Evolutionary conservation across 352 stramenopile species (phyloP).

Genomic region (Globisporangium lucens): DNA sequence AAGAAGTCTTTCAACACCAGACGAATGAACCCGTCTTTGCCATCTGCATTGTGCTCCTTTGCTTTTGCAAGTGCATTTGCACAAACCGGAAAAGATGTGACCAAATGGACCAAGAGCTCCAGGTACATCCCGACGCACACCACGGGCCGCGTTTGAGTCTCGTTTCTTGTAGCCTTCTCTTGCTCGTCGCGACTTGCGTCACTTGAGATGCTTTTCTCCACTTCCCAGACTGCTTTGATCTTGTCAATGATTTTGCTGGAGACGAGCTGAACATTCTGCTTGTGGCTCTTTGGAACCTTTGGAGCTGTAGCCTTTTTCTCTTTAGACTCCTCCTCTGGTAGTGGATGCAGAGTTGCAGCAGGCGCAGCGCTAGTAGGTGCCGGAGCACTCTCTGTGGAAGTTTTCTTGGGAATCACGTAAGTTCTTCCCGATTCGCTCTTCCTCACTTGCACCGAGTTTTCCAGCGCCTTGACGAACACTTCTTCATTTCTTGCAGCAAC

Average conservation of each 20-base stretch:
- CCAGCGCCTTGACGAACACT: conserved; percentile 70
- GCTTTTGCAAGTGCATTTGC: conserved; percentile 63
- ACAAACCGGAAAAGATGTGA: conserved; percentile 64
- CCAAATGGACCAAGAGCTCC: conserved; percentile 68
- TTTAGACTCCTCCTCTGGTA: conserved; percentile 18
- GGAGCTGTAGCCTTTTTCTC: conserved; percentile 25
- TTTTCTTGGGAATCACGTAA: conserved; percentile 59
- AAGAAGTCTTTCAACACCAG: conserved; percentile 68
- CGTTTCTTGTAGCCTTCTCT: conserved; percentile 11
- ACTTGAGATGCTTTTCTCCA: conserved; percentile 34
- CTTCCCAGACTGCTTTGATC: conserved; percentile 49
- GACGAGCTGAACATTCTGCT: conserved; percentile 56
- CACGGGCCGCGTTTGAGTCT: conserved; percentile 12
- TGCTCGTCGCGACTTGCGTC: conserved; percentile 11
- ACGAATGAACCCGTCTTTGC: conserved; percentile 44
- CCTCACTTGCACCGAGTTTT: conserved; percentile 67
- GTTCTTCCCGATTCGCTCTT: conserved; percentile 77
- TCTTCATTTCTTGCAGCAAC: conserved; percentile 73
- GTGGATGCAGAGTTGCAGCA: conserved; percentile 15
- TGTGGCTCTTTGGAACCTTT: conserved; percentile 66
- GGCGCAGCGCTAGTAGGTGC: neutral
- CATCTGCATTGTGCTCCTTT: conserved; percentile 25
- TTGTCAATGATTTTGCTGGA: conserved; percentile 64
- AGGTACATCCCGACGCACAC: conserved; percentile 70
- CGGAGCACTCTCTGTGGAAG: conserved; percentile 6